Evolutionary conservation across 2,329 filamentous ascomycete species (phyloP).

Genomic region (Aspergillus texensis): DNA sequence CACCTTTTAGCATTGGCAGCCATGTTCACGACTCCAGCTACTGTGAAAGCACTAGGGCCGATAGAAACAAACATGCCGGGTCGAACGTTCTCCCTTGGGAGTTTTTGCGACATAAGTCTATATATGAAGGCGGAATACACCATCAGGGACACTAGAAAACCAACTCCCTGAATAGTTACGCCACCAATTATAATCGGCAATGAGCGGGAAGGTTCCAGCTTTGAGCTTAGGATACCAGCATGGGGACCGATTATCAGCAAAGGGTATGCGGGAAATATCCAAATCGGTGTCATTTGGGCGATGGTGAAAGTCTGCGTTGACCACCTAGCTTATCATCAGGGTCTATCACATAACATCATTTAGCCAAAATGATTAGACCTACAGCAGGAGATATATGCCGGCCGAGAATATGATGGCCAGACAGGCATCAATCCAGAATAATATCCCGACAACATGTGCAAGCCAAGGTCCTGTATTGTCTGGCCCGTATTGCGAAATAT

Average conservation of each 20-base stretch:
- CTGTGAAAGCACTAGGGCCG: conserved; percentile 72
- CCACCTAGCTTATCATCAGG: conserved; percentile 51
- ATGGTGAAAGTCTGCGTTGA: conserved; percentile 70
- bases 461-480: conserved; percentile 66
- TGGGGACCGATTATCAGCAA: conserved; percentile 76
- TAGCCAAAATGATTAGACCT: conserved; percentile 30
- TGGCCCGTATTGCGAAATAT: conserved; percentile 75
- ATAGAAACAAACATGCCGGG: conserved; percentile 87
- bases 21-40: conserved; percentile 63
- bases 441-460: conserved; percentile 59
- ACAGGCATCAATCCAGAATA: conserved; percentile 75
- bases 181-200: conserved; percentile 63
- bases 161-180: conserved; percentile 64
- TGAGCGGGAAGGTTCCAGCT: conserved; percentile 47
- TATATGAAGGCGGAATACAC: conserved; percentile 84
- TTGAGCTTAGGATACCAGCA: conserved; percentile 60
- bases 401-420: conserved; percentile 69
- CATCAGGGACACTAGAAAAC: conserved; percentile 70
- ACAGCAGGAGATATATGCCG: conserved; percentile 74
- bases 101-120: conserved; percentile 83
- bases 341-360: background rate
- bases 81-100: conserved; percentile 73
- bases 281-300: conserved; percentile 82
- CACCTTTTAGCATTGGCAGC: conserved; percentile 52
- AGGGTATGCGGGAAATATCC: conserved; percentile 86